Percentiles rank a stretch among this genome's conserved stretches.
Evolutionary conservation across 176 grass and related monocot species (phyloP).

Genomic region (Alloteropsis semialata): DNA sequence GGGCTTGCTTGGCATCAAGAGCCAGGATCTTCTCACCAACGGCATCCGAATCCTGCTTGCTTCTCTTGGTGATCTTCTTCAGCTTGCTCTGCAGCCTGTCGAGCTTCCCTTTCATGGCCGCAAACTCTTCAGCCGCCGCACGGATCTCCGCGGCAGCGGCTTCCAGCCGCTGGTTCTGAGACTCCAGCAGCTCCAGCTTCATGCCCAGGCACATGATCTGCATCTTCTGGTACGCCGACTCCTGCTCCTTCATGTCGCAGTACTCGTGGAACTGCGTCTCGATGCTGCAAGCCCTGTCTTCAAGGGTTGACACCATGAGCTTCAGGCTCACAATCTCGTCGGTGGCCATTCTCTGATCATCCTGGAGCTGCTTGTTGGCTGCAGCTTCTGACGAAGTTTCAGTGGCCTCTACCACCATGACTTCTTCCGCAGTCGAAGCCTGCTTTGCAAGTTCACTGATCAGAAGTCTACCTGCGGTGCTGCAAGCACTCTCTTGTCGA

Average conservation of each 20-base stretch:
- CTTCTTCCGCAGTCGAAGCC: slow-evolving; percentile 23
- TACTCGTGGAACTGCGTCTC: slow-evolving; percentile 63
- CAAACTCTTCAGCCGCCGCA: slow-evolving; percentile 19
- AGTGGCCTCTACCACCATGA: not conserved
- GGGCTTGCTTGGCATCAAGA: slow-evolving; percentile 45
- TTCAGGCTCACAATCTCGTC: slow-evolving; percentile 58
- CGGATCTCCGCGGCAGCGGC: slow-evolving; percentile 21
- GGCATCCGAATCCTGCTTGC: slow-evolving; percentile 23
- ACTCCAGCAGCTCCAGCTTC: slow-evolving; percentile 75
- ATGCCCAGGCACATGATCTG: slow-evolving; percentile 86
- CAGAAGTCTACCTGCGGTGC: slow-evolving; percentile 20
- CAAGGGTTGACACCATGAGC: slow-evolving; percentile 32
- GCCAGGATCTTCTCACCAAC: slow-evolving; percentile 33
- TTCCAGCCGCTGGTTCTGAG: slow-evolving; percentile 64
- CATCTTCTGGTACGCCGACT: slow-evolving; percentile 75
- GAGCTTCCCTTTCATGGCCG: slow-evolving; percentile 29
- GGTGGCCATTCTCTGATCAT: not conserved
- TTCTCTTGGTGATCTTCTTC: slow-evolving; percentile 42
- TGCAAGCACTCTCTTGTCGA: slow-evolving; percentile 19
- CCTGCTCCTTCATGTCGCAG: slow-evolving; percentile 63
- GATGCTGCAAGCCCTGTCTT: slow-evolving; percentile 38
- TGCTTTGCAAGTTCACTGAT: slow-evolving; percentile 19
- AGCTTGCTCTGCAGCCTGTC: slow-evolving; percentile 40
- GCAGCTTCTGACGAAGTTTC: slow-evolving; percentile 17
- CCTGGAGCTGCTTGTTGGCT: not conserved